Evolutionary conservation across 2,329 filamentous ascomycete species (phyloP).

Genomic region (Sporothrix pallida): DNA sequence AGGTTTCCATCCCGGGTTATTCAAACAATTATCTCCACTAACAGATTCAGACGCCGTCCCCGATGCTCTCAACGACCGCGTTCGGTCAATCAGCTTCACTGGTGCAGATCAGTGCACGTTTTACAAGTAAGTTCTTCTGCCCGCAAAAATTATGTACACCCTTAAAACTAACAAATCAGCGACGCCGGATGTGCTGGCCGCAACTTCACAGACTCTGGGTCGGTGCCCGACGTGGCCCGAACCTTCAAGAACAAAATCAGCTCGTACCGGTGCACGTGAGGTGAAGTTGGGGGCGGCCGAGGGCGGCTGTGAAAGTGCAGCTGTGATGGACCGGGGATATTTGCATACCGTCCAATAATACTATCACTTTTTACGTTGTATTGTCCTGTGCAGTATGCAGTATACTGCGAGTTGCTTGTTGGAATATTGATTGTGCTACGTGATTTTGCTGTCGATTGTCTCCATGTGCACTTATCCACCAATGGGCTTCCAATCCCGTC

Average conservation of each 20-base stretch:
- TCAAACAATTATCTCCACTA: neutral
- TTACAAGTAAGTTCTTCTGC: neutral
- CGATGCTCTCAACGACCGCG: neutral
- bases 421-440: too few species aligned
- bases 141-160: neutral
- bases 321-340: too few species aligned
- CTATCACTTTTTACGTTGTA: too few species aligned
- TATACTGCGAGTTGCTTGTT: too few species aligned
- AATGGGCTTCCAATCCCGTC: too few species aligned
- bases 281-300: too few species aligned
- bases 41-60: neutral
- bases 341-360: too few species aligned
- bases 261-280: constrained; percentile 6
- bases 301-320: too few species aligned
- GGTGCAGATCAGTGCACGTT: constrained; percentile 25
- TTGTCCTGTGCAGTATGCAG: too few species aligned
- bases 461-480: too few species aligned
- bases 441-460: too few species aligned
- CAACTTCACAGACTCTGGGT: neutral
- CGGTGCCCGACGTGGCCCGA: constrained; percentile 5
- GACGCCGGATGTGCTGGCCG: neutral
- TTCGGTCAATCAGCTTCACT: constrained; percentile 22
- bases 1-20: neutral
- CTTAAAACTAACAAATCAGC: neutral
- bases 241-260: neutral